Evolutionary conservation across 495 filamentous ascomycete genomes (phyloP), one percentile per base, ranked within the genome.

Genomic region (Xeromyces bisporus): DNA sequence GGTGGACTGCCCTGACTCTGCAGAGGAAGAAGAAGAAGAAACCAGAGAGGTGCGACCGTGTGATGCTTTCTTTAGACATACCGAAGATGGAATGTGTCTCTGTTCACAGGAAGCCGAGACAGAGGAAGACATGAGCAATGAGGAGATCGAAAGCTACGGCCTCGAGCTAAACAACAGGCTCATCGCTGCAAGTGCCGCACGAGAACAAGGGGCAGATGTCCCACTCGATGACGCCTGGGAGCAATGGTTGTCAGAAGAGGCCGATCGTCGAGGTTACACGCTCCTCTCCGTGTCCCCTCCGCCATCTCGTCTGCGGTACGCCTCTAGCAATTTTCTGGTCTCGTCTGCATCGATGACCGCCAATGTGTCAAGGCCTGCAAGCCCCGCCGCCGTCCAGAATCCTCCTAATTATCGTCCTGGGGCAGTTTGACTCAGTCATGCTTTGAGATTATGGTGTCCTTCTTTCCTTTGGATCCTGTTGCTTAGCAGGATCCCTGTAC

Each of bases 191-290:
- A 78, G 72, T 26, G 77, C 60, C 45, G 56, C 74, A 53, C 43
- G 76, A 59, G 56, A 74, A 59, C 36, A 75, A 65, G 44, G 76
- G 55, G 61, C 59, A 49, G 38, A 69, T 51, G 67, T 74, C 20
- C 69, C 71, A 13, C 61, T 83, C 21, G 80, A 91, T 42, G 73
- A 77, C 33, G 77, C 79, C 36, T 87, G 73, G 73, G 81, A 89
- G 50, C 78, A 82, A 51, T 89, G 78, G 76, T 50, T 89, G 21
- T 86, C 85, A 48, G 79, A 83, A 41, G 73, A 74, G 27, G 70
- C 75, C 18, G 82, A 87, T 37, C 52, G 67, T 18, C 66, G 64
- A 37, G 48, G 47, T 24, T 62, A 59, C 37, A 39, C 44, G 6
- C 28, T 12, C 28, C 9, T 18, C 14, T 29, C 17, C 8, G 13